Evolutionary conservation across 768 basidiomycete genomes (phyloP), one percentile per base, ranked within the genome.

Genomic region (Amanita thiersii): DNA sequence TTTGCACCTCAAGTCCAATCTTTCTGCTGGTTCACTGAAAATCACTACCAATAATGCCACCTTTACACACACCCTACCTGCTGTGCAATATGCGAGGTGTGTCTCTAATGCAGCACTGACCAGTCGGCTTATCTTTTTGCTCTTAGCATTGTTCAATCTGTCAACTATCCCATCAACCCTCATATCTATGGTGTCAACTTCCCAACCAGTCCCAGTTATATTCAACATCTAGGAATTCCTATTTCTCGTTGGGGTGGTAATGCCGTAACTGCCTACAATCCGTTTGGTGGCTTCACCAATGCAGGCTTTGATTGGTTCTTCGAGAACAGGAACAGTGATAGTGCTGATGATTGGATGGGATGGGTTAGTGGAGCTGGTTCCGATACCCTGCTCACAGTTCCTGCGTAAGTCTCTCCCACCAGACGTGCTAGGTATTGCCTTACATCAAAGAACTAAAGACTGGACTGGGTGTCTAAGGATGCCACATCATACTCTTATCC

Each of bases 391-490:
- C 31, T 77, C 35, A 71, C 72, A 2, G 53, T 77, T 29, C 74
- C 74, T 46, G 67, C 73, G 72, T 75, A 53, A 40, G 73, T 58
- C 10, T 4, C 37, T 40, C 3, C 20, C 12, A 17, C 24, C 7
- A 28, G 11, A 10, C n/a, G n/a, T 5, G 15, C 33, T 18, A 5
- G 5, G 11, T 24, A 17, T 23, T 23, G 34, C n/a, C 28, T 32
- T 28, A 21, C 37, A 19, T n/a, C n/a, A n/a, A n/a, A n/a, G n/a
- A n/a, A n/a, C 21, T 40, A n/a, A 28, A 75, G 73, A 12, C 63
- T 76, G 23, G 74, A 75, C 48, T 76, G 74, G 74, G 74, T 76
- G 2, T 56, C 74, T 1, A 76, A 76, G 45, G 74, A 76, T 48
- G 50, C 58, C 3, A 62, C 68, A 2, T 76, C 74, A 1, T 76